Conservation (phyloP, 345 rosid species). For the Citrus sinensis region DNA sequence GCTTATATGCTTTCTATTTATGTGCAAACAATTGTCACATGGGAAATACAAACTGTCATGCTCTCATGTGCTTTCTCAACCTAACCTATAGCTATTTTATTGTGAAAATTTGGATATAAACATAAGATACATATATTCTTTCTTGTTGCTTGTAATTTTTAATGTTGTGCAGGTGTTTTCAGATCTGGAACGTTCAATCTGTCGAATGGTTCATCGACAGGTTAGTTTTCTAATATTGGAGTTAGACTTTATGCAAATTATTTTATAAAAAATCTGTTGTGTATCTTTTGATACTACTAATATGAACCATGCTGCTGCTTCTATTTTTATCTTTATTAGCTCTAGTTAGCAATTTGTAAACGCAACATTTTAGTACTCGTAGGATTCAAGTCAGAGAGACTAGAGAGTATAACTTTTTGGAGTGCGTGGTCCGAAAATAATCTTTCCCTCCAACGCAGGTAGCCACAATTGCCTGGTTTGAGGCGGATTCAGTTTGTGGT, state of each 20-base stretch:
- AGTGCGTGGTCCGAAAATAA: background rate
- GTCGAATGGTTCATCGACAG: constrained; percentile 97
- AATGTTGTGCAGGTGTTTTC: constrained; percentile 80
- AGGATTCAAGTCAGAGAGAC: background rate
- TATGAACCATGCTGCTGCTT: background rate
- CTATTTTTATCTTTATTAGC: background rate
- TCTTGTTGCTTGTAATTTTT: constrained; percentile 13
- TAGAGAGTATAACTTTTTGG: too few relatives aligned
- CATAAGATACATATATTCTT: background rate
- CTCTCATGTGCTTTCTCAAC: background rate
- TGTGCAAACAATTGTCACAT: background rate
- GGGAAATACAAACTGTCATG: background rate
- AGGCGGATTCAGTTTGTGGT: constrained; percentile 96
- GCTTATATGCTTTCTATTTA: background rate
- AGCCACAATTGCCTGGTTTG: constrained; percentile 99
- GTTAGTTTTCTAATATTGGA: constrained; percentile 32
- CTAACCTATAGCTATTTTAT: background rate
- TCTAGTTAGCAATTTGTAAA: background rate
- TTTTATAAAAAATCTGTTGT: background rate
- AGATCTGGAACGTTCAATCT: constrained; percentile 91
- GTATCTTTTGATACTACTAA: background rate
- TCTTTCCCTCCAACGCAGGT: constrained; percentile 51
- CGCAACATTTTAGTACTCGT: background rate
- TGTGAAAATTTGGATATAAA: background rate
- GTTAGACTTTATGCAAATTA: background rate